Evolutionary conservation across 306 rosid genomes (phyloP).

Genomic region (Prunus mume): DNA sequence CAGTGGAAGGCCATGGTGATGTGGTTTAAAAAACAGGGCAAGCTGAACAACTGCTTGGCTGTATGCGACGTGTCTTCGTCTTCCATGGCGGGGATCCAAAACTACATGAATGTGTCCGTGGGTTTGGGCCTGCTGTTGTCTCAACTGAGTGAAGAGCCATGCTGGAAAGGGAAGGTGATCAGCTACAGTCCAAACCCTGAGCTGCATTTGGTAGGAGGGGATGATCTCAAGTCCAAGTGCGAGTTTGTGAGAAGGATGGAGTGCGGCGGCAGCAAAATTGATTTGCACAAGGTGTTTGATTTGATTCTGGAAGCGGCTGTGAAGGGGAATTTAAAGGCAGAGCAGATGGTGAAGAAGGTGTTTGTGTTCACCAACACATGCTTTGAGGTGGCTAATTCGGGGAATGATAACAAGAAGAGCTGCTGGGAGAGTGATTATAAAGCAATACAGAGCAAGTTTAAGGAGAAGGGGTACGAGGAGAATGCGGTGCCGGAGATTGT

Average conservation of each 20-base stretch:
- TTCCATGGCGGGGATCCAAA: conserved; percentile 30
- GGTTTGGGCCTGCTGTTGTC: background rate
- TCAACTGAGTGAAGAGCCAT: no score
- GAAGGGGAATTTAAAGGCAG: conserved; percentile 39
- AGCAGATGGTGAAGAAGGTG: conserved; percentile 29
- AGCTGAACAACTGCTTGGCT: conserved; percentile 42
- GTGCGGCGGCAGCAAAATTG: conserved; percentile 29
- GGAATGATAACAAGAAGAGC: conserved; percentile 44
- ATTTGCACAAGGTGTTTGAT: conserved; percentile 64
- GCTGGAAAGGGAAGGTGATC: no score
- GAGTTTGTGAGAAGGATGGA: conserved; percentile 5
- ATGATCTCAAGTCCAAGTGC: no score
- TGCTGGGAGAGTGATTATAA: conserved; percentile 63
- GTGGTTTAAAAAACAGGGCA: conserved; percentile 38
- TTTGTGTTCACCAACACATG: conserved; percentile 34
- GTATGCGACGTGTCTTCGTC: conserved; percentile 29
- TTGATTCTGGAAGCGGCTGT: conserved; percentile 42
- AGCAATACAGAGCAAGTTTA: conserved; percentile 7
- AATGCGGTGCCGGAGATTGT: conserved; percentile 53
- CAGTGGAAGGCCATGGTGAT: conserved; percentile 62
- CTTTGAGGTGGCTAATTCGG: background rate
- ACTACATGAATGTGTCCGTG: background rate
- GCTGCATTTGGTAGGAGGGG: no score
- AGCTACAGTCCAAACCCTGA: no score
- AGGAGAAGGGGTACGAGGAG: no score